Percentiles rank a stretch among this genome's conserved stretches.
phyloP scores from a whole-genome alignment of 768 basidiomycete species.

The Austroboletus eburneus region DNA sequence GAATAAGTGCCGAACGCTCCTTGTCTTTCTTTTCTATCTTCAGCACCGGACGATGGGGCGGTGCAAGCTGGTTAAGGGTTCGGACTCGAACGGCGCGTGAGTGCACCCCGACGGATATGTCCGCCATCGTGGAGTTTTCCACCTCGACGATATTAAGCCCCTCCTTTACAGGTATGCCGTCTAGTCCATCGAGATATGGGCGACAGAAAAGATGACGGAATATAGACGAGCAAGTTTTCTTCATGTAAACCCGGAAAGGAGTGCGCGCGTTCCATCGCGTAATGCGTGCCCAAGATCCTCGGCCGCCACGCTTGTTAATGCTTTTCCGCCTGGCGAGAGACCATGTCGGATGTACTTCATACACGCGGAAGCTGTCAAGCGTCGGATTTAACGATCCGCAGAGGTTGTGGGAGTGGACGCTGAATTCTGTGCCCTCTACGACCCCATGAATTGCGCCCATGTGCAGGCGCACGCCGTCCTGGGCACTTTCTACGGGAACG shows the following conservation, averaged over 20 bases:
- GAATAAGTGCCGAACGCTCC: slow-evolving; percentile 35
- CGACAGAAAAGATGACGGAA: slow-evolving; percentile 42
- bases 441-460: slow-evolving; percentile 62
- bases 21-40: slow-evolving; percentile 36
- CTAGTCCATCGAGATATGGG: slow-evolving; percentile 28
- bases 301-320: slow-evolving; percentile 27
- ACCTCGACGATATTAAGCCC: slow-evolving; percentile 47
- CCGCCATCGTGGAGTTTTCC: slow-evolving; percentile 39
- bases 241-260: slow-evolving; percentile 53
- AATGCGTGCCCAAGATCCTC: slow-evolving; percentile 52
- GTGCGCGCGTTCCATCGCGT: slow-evolving; percentile 52
- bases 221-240: slow-evolving; percentile 44
- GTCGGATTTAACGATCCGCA: slow-evolving; percentile 53
- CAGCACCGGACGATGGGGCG: slow-evolving; percentile 34
- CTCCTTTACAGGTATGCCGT: slow-evolving; percentile 32
- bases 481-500: slow-evolving; percentile 40
- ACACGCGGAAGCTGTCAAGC: slow-evolving; percentile 47
- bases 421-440: slow-evolving; percentile 58
- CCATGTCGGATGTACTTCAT: slow-evolving; percentile 56
- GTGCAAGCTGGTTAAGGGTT: slow-evolving; percentile 41
- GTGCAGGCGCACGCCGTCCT: slow-evolving; percentile 44
- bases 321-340: slow-evolving; percentile 46
- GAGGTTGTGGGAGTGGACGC: slow-evolving; percentile 58
- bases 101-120: slow-evolving; percentile 47
- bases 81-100: slow-evolving; percentile 40